These are phyloP conservation scores for Suillus discolor DNA, from an alignment of 768 basidiomycete species.

Conservation along the genomic window DNA sequence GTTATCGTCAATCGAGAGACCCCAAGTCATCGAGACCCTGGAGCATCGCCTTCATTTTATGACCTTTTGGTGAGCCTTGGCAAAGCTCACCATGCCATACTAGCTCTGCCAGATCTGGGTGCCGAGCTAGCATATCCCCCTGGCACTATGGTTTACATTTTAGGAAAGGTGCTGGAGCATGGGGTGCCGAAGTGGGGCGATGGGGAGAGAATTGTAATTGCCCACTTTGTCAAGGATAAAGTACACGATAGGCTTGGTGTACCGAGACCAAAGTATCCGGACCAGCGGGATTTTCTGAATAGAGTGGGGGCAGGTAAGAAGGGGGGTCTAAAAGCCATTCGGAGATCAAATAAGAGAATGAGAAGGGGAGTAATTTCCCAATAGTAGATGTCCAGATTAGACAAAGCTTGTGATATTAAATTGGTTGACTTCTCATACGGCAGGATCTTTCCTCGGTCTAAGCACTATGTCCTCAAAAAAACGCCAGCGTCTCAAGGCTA, in stretches of 20 bases:
- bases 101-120: not conserved
- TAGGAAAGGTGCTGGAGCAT: conserved; percentile 1
- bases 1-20: conserved; percentile 9
- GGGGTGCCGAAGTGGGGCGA: not conserved
- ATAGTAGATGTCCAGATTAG: too few species aligned
- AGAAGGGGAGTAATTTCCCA: too few species aligned
- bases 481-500: not conserved
- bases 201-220: not conserved
- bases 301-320: too few species aligned
- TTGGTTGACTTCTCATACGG: too few species aligned
- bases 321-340: too few species aligned
- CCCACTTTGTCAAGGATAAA: conserved; percentile 2
- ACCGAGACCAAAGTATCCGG: too few species aligned
- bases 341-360: too few species aligned
- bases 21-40: not conserved
- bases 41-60: not conserved
- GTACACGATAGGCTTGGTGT: not conserved
- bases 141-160: not conserved
- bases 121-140: not conserved
- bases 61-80: conserved; percentile 8
- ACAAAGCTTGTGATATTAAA: too few species aligned
- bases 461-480: not conserved
- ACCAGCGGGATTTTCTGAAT: too few species aligned
- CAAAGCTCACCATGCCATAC: not conserved
- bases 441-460: too few species aligned